Evolutionary conservation across 2,329 filamentous ascomycete species (phyloP), one percentile per base, ranked within the genome.

Genomic region (Colletotrichum sp.): DNA sequence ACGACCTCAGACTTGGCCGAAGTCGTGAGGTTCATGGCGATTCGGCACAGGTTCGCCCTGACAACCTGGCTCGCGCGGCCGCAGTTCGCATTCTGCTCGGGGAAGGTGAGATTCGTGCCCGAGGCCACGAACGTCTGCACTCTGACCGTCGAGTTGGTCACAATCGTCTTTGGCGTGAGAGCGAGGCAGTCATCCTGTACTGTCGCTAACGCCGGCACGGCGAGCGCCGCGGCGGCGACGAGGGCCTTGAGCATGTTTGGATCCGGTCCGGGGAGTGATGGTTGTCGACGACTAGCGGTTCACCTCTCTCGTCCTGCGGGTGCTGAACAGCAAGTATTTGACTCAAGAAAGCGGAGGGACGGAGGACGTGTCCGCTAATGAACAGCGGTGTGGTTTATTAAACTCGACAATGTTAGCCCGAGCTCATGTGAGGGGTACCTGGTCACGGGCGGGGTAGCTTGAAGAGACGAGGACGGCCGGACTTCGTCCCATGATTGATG

Each of bases 1-100:
- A 87, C 78, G 9, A 91, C 86, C 66, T 85, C 84, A 15, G 87
- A 87, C 18, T 81, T 82, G 58, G 81, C 79, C 5, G 81, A 82
- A 0, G 83, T 85, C 18, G 79, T 72, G 4, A 83, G 77, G 13
- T 78, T 75, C 66, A 82, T 61, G 4, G 77, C 77, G 4, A 83
- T 75, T 4, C 82, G 81, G 67, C 82, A 83, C 3, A 84, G 27
- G 56, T 82, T 70, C 6, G 67, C 61, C 22, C 72, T 22, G 12
- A 79, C 69, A 3, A 72, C 56, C 22, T 80, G 78, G 12, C 43
- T 76, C 6, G 65, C 39, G 3, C 56, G 70, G 2, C 56, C 28
- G 48, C 87, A 88, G 68, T 85, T 80, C 32, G 79, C 79, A 65
- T 84, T 79, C 69, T 83, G 80, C 16, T 82, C 81, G 6, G 83